A percentile compares a stretch with the other conserved stretches of the same genome.
These are phyloP conservation scores for Priceomyces castillae DNA, from an alignment of 805 yeast genomes.

Conservation along the genomic window DNA sequence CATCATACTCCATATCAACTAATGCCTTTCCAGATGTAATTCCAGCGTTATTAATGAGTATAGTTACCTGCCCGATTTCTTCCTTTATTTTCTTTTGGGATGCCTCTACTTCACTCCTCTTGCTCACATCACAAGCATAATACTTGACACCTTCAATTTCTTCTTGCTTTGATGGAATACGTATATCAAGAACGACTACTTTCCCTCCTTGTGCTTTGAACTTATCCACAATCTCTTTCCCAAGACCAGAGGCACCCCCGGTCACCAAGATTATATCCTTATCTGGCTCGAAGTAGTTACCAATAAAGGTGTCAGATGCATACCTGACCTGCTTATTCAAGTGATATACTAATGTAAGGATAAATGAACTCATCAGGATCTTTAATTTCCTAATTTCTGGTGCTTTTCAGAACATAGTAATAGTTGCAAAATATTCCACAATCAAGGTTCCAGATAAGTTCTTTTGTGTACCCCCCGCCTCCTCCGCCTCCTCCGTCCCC, in stretches of 20 bases:
- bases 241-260: slow-evolving; percentile 83
- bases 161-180: slow-evolving; percentile 34
- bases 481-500: no score
- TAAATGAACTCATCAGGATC: not conserved
- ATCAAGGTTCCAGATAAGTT: not conserved
- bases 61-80: slow-evolving; percentile 59
- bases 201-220: slow-evolving; percentile 45
- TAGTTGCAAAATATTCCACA: slow-evolving; percentile 1
- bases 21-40: slow-evolving; percentile 59
- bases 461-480: no score
- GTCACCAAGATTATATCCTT: slow-evolving; percentile 71
- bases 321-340: slow-evolving; percentile 22
- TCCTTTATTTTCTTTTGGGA: slow-evolving; percentile 38
- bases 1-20: slow-evolving; percentile 50
- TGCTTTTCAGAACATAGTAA: no score
- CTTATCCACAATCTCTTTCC: slow-evolving; percentile 53
- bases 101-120: slow-evolving; percentile 41
- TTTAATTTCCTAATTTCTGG: no score
- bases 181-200: slow-evolving; percentile 67
- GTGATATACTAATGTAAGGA: not conserved
- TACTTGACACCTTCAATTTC: slow-evolving; percentile 46
- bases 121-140: slow-evolving; percentile 69
- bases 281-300: slow-evolving; percentile 50
- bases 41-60: slow-evolving; percentile 86
- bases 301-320: slow-evolving; percentile 42